Evolutionary conservation across 306 rosid species (phyloP), one percentile per base, ranked within the genome.

Genomic region (Vigna mungo): DNA sequence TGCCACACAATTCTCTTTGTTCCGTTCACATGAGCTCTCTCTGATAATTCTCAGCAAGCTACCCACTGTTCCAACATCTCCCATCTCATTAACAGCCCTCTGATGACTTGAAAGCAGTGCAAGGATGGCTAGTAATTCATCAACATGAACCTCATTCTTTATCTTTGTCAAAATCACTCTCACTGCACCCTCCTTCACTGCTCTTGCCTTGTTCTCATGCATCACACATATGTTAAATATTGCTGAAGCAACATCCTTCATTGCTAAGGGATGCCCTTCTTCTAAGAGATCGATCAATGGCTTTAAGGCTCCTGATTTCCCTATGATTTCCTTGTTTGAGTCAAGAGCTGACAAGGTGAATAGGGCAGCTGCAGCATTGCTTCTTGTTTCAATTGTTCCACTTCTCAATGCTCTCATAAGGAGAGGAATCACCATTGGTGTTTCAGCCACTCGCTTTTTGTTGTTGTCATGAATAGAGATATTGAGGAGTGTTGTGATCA

Each of bases 261-360:
- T 85, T 30, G 92, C 88, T 59, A 80, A 81, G 25, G 91, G 89
- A 85, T 92, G 85, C 25, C 96, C 98, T 85, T 92, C 97, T 8
- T 92, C 98, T 34, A 92, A 83, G 18, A 94, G 92, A 69, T 87
- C 85, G 4, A 94, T 82, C 18, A 92, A 87, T 0, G 93, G 92
- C 76, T 86, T 85, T 6, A 94, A 73, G 64, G 97, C 97, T 16
- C 96, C 96, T 0, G 92, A 85, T 88, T 88, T 86, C 17, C 98
- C 98, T 17, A 94, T 90, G 16, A 94, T 88, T 17, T 85, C 87
- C 80, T 94, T 94, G 90, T 94, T 94, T 32, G 98, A 92, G 81
- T 94, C 98, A 9, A 94, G 86, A 74, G 96, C 97, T 13, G 98
- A 94, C 69, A 94, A 55, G 39, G 97, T 94, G 81, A 94, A 94